phyloP scores from a whole-genome alignment of 2,329 filamentous ascomycete genomes.

The Aureobasidium pullulans region DNA sequence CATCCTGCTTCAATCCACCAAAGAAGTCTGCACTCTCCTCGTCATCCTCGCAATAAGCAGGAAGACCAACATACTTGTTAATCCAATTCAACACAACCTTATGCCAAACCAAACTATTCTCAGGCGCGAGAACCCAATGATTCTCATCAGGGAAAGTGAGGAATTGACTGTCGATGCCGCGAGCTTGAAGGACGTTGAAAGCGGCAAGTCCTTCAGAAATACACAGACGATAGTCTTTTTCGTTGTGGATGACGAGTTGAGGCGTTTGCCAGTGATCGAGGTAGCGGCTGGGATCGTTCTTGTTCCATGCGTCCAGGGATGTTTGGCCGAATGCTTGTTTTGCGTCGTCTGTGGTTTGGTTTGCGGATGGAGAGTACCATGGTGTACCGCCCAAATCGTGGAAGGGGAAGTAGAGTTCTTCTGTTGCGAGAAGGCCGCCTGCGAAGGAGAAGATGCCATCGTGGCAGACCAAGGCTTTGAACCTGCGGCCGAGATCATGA shows the following conservation, averaged over 20 bases:
- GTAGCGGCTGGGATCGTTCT: slow-evolving; percentile 52
- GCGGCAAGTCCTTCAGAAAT: slow-evolving; percentile 77
- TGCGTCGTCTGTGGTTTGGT: slow-evolving; percentile 12
- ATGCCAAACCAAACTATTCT: slow-evolving; percentile 90
- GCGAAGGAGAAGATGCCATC: slow-evolving; percentile 70
- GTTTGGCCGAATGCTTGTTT: slow-evolving; percentile 15
- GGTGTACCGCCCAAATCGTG: slow-evolving; percentile 45
- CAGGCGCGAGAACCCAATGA: slow-evolving; percentile 81
- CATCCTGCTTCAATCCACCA: slow-evolving; percentile 22
- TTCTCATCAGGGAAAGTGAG: slow-evolving; percentile 75
- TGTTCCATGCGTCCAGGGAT: slow-evolving; percentile 41
- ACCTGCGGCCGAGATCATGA: slow-evolving; percentile 69
- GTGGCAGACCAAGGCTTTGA: slow-evolving; percentile 83
- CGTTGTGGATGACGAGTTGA: slow-evolving; percentile 82
- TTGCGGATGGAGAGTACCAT: slow-evolving; percentile 36
- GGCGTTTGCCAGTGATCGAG: slow-evolving; percentile 73
- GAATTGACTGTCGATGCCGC: slow-evolving; percentile 67
- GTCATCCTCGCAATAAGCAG: slow-evolving; percentile 31
- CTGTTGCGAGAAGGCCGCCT: slow-evolving; percentile 28
- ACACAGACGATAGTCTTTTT: slow-evolving; percentile 80
- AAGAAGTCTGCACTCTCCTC: slow-evolving; percentile 22
- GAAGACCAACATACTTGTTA: slow-evolving; percentile 50
- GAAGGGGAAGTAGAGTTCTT: slow-evolving; percentile 50
- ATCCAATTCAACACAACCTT: slow-evolving; percentile 74
- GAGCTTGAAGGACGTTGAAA: slow-evolving; percentile 77